These are phyloP conservation scores for Selaginella moellendorffii DNA, from an alignment of 75 land plant species.

Conservation along the genomic window DNA sequence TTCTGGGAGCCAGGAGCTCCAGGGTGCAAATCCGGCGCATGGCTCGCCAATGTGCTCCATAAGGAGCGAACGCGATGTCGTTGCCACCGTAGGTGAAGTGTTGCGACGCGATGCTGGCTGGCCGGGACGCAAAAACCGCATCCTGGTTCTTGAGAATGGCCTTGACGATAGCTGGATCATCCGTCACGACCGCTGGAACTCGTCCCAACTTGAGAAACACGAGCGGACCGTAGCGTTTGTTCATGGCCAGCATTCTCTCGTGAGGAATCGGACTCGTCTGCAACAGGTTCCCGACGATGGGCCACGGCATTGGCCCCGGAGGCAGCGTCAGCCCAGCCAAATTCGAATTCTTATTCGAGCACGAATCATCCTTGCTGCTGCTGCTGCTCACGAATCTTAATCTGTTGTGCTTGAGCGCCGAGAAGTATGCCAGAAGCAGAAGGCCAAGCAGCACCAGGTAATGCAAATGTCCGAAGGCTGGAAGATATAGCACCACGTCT, in stretches of 20 bases:
- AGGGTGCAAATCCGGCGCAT: constrained; percentile 12
- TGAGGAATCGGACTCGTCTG: constrained; percentile 13
- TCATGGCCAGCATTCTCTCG: constrained; percentile 2
- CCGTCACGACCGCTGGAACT: constrained; percentile 13
- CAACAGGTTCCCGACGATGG: neutral
- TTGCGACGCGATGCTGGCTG: constrained; percentile 13
- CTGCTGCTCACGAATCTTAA: too few relatives aligned
- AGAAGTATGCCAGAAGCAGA: too few relatives aligned
- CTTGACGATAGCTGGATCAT: constrained; percentile 14
- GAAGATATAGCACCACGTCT: too few relatives aligned
- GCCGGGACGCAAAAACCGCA: neutral
- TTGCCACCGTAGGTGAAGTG: constrained; percentile 7
- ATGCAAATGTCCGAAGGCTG: too few relatives aligned
- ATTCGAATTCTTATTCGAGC: too few relatives aligned
- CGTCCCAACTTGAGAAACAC: constrained; percentile 16
- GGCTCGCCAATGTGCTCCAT: constrained; percentile 18
- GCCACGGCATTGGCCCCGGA: constrained; percentile 1
- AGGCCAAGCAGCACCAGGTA: too few relatives aligned
- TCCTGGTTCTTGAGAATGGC: constrained; percentile 15
- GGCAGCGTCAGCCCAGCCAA: too few relatives aligned
- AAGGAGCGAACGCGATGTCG: constrained; percentile 19
- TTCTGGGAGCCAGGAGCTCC: constrained; percentile 17
- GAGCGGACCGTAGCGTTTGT: constrained; percentile 17
- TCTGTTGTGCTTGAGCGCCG: too few relatives aligned
- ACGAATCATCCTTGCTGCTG: too few relatives aligned